Conservation (phyloP, 1,139 yeast genomes). For the Diutina scorzettiae region DNA sequence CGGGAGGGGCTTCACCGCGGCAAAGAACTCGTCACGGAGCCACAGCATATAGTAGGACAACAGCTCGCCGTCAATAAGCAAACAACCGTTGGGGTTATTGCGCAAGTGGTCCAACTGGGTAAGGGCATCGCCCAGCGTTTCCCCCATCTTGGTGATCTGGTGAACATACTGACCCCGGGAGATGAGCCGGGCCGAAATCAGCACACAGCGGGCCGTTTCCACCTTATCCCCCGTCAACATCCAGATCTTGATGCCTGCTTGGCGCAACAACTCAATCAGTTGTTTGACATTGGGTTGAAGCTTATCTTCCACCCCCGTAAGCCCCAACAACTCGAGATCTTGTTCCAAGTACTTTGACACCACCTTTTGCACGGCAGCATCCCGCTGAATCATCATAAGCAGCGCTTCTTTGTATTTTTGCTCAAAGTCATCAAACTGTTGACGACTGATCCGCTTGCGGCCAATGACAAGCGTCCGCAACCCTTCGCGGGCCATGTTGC, state of each 20-base stretch:
- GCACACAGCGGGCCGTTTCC: constrained; percentile 95
- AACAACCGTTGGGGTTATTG: constrained; percentile 58
- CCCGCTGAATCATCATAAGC: constrained; percentile 70
- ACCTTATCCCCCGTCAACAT: constrained; percentile 99
- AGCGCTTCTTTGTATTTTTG: constrained; percentile 61
- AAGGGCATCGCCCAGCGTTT: constrained; percentile 43
- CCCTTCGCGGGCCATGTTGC: constrained; percentile 98
- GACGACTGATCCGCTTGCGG: constrained; percentile 49
- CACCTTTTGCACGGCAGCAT: constrained; percentile 55
- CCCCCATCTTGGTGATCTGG: constrained; percentile 51
- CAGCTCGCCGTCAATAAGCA: constrained; percentile 91
- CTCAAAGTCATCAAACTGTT: constrained; percentile 50
- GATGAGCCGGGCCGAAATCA: constrained; percentile 85
- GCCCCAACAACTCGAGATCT: constrained; percentile 76
- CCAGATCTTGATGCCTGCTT: constrained; percentile 97
- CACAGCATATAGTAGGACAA: constrained; percentile 55
- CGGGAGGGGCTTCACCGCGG: constrained; percentile 64
- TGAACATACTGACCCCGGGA: constrained; percentile 91
- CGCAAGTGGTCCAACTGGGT: constrained; percentile 61
- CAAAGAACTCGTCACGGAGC: constrained; percentile 61
- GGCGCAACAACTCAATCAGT: constrained; percentile 80
- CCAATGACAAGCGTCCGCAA: constrained; percentile 89
- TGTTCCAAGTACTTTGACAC: constrained; percentile 63
- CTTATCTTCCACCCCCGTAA: constrained; percentile 96
- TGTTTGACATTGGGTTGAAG: constrained; percentile 85